phyloP scores from a whole-genome alignment of 208 protist species.

The Vickermania spadyakhi region DNA sequence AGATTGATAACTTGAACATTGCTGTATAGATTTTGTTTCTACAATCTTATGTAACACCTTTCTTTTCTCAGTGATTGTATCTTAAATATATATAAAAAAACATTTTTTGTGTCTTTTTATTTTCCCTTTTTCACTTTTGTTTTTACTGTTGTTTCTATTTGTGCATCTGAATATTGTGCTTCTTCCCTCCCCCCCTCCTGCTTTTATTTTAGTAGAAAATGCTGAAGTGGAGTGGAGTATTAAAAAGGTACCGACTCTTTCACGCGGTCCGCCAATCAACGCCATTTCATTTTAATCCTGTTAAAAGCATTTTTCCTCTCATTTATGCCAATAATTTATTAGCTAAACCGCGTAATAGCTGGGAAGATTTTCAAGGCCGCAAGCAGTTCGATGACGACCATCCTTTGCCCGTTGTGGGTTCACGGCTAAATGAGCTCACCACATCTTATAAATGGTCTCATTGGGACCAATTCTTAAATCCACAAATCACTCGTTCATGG shows the following conservation, averaged over 20 bases:
- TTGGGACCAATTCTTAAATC: constrained; percentile 86
- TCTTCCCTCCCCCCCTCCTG: constrained; percentile 3
- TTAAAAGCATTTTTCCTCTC: constrained; percentile 80
- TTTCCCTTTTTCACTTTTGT: constrained; percentile 7
- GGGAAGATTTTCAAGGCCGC: constrained; percentile 70
- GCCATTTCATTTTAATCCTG: constrained; percentile 68
- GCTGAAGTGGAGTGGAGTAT: constrained; percentile 14
- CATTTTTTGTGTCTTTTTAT: constrained; percentile 6
- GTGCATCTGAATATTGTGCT: constrained; percentile 1
- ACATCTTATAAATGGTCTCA: constrained; percentile 75
- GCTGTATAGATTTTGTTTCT: constrained; percentile 11
- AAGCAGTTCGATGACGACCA: constrained; percentile 82
- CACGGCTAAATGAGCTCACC: constrained; percentile 61
- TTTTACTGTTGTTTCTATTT: constrained; percentile 1
- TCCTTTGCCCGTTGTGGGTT: constrained; percentile 65
- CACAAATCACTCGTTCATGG: constrained; percentile 61
- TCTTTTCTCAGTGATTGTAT: too few relatives aligned
- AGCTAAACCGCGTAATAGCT: constrained; percentile 70
- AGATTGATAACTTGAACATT: constrained; percentile 27
- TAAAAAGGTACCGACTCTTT: constrained; percentile 59
- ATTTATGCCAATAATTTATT: constrained; percentile 84
- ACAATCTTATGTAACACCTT: constrained; percentile 6
- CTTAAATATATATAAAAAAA: too few relatives aligned
- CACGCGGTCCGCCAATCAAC: constrained; percentile 48
- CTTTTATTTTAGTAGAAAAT: constrained; percentile 6